Evolutionary conservation across 2,329 filamentous ascomycete genomes (phyloP).

Genomic region (Cladorrhinum sp.): DNA sequence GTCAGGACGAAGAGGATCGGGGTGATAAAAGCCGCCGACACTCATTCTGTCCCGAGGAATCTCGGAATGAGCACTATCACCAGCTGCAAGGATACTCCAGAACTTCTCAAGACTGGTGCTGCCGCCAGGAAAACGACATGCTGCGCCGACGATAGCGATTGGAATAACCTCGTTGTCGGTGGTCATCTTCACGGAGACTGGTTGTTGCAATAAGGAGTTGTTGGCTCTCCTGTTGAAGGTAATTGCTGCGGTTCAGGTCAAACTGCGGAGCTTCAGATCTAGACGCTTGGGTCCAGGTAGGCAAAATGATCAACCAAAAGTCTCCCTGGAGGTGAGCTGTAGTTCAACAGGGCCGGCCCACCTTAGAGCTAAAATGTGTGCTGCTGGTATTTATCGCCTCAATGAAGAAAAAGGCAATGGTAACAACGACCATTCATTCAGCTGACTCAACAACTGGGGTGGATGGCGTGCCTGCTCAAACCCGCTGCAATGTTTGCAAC

Average conservation of each 20-base stretch:
- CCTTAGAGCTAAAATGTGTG: too few species aligned
- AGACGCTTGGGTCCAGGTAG: not conserved
- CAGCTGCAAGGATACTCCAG: conserved; percentile 13
- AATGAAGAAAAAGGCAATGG: too few species aligned
- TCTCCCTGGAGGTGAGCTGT: not conserved
- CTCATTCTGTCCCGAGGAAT: conserved; percentile 12
- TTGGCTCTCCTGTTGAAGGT: not conserved
- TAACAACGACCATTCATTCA: too few species aligned
- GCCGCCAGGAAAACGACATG: conserved; percentile 18
- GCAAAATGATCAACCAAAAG: not conserved
- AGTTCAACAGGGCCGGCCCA: too few species aligned
- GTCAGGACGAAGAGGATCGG: conserved; percentile 6
- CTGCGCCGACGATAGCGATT: conserved; percentile 17
- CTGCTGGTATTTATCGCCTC: too few species aligned
- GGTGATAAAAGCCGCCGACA: conserved; percentile 12
- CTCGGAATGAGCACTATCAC: conserved; percentile 1
- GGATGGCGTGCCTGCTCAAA: not conserved
- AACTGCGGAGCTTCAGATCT: not conserved
- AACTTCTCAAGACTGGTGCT: conserved; percentile 8
- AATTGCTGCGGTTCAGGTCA: not conserved
- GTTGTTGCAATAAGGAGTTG: not conserved
- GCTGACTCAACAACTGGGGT: too few species aligned
- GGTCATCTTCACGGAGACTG: not conserved
- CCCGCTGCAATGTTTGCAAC: too few species aligned
- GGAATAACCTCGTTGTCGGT: not conserved